phyloP scores from a whole-genome alignment of 805 yeast species.

The Jamesozyma spencerorum region DNA sequence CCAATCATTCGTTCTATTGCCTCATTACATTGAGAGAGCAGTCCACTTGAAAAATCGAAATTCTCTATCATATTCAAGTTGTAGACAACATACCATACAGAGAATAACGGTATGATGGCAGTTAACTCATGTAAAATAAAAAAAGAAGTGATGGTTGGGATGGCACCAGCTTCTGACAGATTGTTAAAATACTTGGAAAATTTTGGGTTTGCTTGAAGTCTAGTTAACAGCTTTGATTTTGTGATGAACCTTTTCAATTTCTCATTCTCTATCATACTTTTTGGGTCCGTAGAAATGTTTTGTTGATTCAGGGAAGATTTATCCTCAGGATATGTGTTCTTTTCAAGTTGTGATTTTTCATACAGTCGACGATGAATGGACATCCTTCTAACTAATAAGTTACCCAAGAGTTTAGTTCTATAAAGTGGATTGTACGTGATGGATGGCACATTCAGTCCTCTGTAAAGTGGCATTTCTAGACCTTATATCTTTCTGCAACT shows the following conservation, averaged over 20 bases:
- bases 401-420: too few species aligned
- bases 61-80: constrained; percentile 34
- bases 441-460: too few species aligned
- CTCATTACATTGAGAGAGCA: constrained; percentile 49
- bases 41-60: constrained; percentile 18
- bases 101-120: constrained; percentile 62
- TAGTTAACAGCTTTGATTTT: constrained; percentile 22
- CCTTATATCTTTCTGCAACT: too few species aligned
- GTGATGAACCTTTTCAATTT: constrained; percentile 17
- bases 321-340: background rate
- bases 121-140: constrained; percentile 63
- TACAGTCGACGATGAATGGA: too few species aligned
- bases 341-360: background rate
- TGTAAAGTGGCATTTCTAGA: too few species aligned
- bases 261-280: constrained; percentile 6
- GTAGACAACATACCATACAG: constrained; percentile 59
- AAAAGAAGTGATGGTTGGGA: constrained; percentile 44
- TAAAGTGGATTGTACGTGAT: too few species aligned
- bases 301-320: background rate
- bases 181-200: constrained; percentile 21
- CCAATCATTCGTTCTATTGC: constrained; percentile 47
- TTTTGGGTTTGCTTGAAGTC: constrained; percentile 20
- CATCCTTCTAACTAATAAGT: too few species aligned
- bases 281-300: background rate
- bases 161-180: constrained; percentile 25